A percentile compares a stretch with the other conserved stretches of the same genome.
Conservation (phyloP, 352 stramenopile genomes). For the Proteromonas lacertae region DNA sequence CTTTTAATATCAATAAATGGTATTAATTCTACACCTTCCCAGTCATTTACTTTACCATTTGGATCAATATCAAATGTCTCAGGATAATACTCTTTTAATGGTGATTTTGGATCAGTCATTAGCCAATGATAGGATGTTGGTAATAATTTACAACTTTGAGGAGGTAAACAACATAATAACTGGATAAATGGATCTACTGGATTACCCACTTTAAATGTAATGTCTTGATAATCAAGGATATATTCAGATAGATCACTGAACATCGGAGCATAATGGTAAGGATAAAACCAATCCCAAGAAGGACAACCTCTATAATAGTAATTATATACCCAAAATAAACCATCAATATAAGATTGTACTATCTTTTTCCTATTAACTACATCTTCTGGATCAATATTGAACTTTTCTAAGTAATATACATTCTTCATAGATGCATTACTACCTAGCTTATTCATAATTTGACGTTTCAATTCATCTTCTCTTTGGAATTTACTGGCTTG, state of each 20-base stretch:
- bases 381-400: conserved; percentile 16
- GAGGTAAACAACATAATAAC: conserved; percentile 73
- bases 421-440: conserved; percentile 26
- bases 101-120: conserved; percentile 41
- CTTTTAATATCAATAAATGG: conserved; percentile 83
- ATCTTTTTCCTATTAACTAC: conserved; percentile 14
- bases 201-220: conserved; percentile 25
- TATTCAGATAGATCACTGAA: conserved; percentile 73
- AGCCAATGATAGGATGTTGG: conserved; percentile 55
- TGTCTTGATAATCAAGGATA: conserved; percentile 12
- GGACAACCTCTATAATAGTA: conserved; percentile 82
- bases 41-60: conserved; percentile 73
- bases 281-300: conserved; percentile 92
- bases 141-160: conserved; percentile 54
- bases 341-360: conserved; percentile 31
- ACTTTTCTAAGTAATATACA: conserved; percentile 33
- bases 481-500: too few relatives aligned
- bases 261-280: conserved; percentile 80
- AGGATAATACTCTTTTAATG: conserved; percentile 18
- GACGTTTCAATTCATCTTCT: too few relatives aligned
- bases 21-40: conserved; percentile 86
- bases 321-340: conserved; percentile 83
- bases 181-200: conserved; percentile 77
- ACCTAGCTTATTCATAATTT: conserved; percentile 10
- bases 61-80: conserved; percentile 66